These are phyloP conservation scores for Turnera subulata DNA, from an alignment of 345 rosid species.

Conservation along the genomic window DNA sequence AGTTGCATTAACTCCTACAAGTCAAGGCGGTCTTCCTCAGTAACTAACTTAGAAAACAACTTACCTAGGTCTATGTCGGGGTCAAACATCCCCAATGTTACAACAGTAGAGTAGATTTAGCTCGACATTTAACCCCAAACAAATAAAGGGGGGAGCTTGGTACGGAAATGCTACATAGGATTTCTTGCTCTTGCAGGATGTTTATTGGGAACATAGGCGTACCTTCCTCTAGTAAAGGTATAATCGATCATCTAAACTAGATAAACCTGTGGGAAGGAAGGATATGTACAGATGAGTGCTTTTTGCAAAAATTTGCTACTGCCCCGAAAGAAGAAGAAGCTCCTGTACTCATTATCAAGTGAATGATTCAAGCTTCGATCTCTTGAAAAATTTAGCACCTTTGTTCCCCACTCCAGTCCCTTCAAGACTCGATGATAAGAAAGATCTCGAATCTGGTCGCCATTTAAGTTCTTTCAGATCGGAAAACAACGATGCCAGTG, in stretches of 20 bases:
- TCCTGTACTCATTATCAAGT: not conserved
- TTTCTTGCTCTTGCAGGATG: too few relatives aligned
- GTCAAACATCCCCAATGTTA: too few relatives aligned
- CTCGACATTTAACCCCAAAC: too few relatives aligned
- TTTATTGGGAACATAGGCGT: too few relatives aligned
- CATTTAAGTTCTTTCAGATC: slow-evolving; percentile 77
- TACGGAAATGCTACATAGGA: too few relatives aligned
- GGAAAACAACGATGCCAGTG: slow-evolving; percentile 62
- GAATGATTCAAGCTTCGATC: slow-evolving; percentile 25
- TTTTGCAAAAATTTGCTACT: not conserved
- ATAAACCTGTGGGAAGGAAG: not conserved
- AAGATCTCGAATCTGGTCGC: slow-evolving; percentile 82
- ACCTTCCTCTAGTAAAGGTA: too few relatives aligned
- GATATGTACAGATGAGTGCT: not conserved
- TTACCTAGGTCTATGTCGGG: too few relatives aligned
- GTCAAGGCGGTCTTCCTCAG: too few relatives aligned
- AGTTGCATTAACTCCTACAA: too few relatives aligned
- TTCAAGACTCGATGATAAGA: slow-evolving; percentile 50
- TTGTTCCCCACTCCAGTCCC: slow-evolving; percentile 69
- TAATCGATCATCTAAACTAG: not conserved
- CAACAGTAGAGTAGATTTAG: too few relatives aligned
- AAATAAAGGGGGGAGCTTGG: too few relatives aligned
- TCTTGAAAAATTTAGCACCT: slow-evolving; percentile 76
- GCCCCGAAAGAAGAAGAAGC: not conserved
- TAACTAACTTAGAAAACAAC: too few relatives aligned